Base-by-base conservation (phyloP, 2,329 filamentous ascomycete species). In the Sclerotinia trifoliorum region DNA sequence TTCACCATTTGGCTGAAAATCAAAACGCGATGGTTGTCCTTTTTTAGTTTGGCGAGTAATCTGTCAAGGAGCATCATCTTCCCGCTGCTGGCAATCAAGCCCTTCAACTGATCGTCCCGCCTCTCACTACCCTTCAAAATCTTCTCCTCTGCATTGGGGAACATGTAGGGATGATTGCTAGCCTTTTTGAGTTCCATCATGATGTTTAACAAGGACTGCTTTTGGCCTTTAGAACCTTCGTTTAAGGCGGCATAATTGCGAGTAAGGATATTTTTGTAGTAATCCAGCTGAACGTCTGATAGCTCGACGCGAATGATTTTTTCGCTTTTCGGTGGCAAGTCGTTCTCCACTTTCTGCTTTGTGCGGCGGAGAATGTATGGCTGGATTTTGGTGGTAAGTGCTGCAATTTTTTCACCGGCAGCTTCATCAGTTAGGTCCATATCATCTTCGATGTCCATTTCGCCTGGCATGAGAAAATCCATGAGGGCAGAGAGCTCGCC, bases 161-260 rank as follows among this genome's bases (percentile, higher is more conserved):
- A 98, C 90, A 99, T 96, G 81, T 97, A 96, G 0, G 95, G 94
- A 77, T 99, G 95, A 76, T 99, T 99, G 81, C 94, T 98, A 78
- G 95, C 93, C 80, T 99, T 99, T 83, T 99, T 99, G 76, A 99
- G 80, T 79, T 99, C 95, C 95, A 99, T 99, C 88, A 99, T 97
- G 78, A 99, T 95, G 80, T 99, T 99, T 71, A 99, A 83, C 19
- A 99, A 82, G 0, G 94, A 98, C 73, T 96, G 94, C 80, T 97
- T 98, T 78, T 96, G 92, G 7, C 94, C 95, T 70, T 88, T 92
- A 56, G 90, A 89, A 57, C 93, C 94, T 76, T 97, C 92, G 74
- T 96, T 97, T 44, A 99, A 84, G 3, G 94, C 95, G 42, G 93
- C 89, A 76, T 99, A 99, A 78, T 99, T 99, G 75, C 94, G 90